Base-by-base conservation (phyloP, 169 alveolate genomes). In the Plasmodium vinckei region DNA sequence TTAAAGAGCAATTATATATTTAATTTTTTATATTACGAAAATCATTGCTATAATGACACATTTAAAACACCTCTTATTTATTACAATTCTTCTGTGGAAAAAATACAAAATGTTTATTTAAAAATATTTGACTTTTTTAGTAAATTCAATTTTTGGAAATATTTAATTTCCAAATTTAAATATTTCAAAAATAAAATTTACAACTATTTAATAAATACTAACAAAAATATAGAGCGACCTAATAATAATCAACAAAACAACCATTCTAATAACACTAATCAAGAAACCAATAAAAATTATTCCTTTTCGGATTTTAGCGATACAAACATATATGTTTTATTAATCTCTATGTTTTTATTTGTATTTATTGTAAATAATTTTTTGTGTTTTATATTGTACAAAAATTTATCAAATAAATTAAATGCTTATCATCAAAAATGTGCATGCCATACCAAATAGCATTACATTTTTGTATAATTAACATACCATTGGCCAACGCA, bases 21-120 rank as follows among this genome's bases (percentile, higher is more conserved):
- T 68, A 75, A 75, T 56, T 75, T 75, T 63, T 63, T 63, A 33
- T 75, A 75, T 63, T 75, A 75, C 56, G 88, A 75, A 75, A 75
- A 75, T 25, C 88, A 75, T 63, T 75, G 88, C 27, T 69, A 75
- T 63, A 75, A 60, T 42, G 88, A 75, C 57, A 75, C 47, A 23
- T 63, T 75, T 68, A 75, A 75, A 12, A 75, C 88, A 9, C 88
- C 88, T 19, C 25, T 46, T 25, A 61, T 75, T 56, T 75, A 75
- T 75, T 75, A 75, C 60, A 75, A 46, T 21, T 75, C 88, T 23
- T 47, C 73, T 19, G 88, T 75, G 13, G 88, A 75, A 27, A 61
- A 60, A 17, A 49, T 75, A 47, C 88, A 75, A 63, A 63, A 46
- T 7, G 27, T 75, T 60, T 75, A 75, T 63, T 39, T 54, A 6